Base-by-base conservation (phyloP, 805 yeast genomes). In the Scheffersomyces lignosus region DNA sequence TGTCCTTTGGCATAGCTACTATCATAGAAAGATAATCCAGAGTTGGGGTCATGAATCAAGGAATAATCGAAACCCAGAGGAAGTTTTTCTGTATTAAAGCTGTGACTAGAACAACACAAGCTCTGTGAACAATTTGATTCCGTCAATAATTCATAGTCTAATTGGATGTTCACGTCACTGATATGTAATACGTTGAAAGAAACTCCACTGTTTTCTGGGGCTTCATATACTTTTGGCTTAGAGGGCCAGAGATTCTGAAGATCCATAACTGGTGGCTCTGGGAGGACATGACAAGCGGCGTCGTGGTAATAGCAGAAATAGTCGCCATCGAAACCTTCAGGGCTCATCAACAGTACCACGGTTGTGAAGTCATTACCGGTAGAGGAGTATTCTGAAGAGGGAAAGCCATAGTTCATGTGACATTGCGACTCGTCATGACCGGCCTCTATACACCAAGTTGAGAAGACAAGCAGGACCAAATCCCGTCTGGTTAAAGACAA, bases 261-360 rank as follows among this genome's bases (percentile, higher is more conserved):
- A 23, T 36, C 44, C 24, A 35, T 25, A 7, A 40, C 36, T 7
- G 44, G 47, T 13, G 43, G 16, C 15, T 36, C 34, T 2, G 47
- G 45, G 13, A 33, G 18, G 8, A 32, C 34, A 28, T 32, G 29
- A 41, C 53, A 49, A 10, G 33, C 31, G 14, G 23, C 28, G 18
- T 51, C 54, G 35, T 51, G 54, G 31, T 41, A 46, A 29, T 46
- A 57, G 41, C 62, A 57, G 36, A 51, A 56, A 22, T 45, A 52
- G 38, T 75, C 75, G 22, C 81, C 83, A 48, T 80, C 85, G 20
- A 65, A 48, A 9, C 78, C 69, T 35, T 59, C 51, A 10, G 82
- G 77, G 45, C 77, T 74, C 71, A 80, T 74, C 34, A 72, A 48
- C 15, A 67, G 63, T 29, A 78, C 49, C 58, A 78, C 59, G 43